These are phyloP conservation scores for Cladosporium sp. DNA, from an alignment of 2,329 filamentous ascomycete species.

Conservation along the genomic window DNA sequence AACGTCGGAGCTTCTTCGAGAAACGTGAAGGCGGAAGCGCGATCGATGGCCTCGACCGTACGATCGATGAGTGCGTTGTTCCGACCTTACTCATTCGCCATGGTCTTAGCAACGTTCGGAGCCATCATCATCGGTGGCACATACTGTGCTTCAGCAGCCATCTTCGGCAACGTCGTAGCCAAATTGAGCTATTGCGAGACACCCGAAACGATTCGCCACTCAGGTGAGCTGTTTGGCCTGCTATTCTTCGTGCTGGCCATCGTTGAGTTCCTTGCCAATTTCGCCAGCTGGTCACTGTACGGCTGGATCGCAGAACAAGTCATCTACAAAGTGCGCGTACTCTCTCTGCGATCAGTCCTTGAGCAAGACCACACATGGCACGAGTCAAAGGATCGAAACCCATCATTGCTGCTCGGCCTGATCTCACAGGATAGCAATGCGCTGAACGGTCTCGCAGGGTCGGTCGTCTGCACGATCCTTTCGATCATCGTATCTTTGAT, in stretches of 20 bases:
- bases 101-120: neutral
- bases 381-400: conserved; percentile 56
- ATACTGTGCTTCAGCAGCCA: conserved; percentile 8
- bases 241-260: conserved; percentile 57
- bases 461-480: conserved; percentile 63
- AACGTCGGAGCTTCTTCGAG: neutral
- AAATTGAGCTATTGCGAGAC: conserved; percentile 50
- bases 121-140: conserved; percentile 8
- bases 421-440: conserved; percentile 65
- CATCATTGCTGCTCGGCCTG: conserved; percentile 56
- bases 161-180: conserved; percentile 45
- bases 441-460: conserved; percentile 62
- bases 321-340: conserved; percentile 56
- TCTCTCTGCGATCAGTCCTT: conserved; percentile 60
- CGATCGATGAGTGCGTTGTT: conserved; percentile 3
- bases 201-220: conserved; percentile 44
- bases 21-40: neutral
- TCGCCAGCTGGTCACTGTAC: conserved; percentile 53
- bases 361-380: conserved; percentile 67
- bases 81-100: conserved; percentile 1
- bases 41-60: neutral
- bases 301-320: conserved; percentile 58
- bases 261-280: conserved; percentile 57
- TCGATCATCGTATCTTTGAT: conserved; percentile 63
- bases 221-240: conserved; percentile 52